These are phyloP conservation scores for Stygiomarasmius scandens DNA, from an alignment of 1,284 basidiomycete species.

Conservation along the genomic window DNA sequence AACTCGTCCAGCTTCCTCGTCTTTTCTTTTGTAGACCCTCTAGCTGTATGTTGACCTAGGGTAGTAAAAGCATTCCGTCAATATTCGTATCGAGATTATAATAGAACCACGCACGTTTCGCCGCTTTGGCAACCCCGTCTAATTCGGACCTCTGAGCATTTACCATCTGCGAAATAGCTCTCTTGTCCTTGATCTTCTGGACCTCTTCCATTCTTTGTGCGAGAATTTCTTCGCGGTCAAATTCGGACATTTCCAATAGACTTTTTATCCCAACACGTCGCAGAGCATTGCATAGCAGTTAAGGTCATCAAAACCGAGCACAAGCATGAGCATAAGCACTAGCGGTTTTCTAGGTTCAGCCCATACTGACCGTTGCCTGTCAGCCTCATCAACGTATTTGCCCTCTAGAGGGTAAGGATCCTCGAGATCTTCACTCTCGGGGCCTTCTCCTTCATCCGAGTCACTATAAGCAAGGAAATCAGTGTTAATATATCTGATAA, in stretches of 20 bases:
- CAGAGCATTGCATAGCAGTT: too few species aligned
- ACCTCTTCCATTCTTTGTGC: constrained; percentile 81
- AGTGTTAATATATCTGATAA: constrained; percentile 9
- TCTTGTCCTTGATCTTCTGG: constrained; percentile 75
- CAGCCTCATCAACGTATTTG: constrained; percentile 83
- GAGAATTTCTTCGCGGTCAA: constrained; percentile 87
- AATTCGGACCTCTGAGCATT: constrained; percentile 55
- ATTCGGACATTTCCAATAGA: constrained; percentile 78
- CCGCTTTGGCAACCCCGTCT: constrained; percentile 59
- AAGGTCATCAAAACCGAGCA: too few species aligned
- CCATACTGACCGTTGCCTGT: constrained; percentile 72
- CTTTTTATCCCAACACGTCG: constrained; percentile 40
- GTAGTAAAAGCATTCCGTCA: constrained; percentile 12
- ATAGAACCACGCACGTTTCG: constrained; percentile 61
- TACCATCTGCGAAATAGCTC: constrained; percentile 77
- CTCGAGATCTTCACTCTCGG: constrained; percentile 55
- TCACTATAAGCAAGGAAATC: constrained; percentile 31
- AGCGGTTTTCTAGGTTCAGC: constrained; percentile 4
- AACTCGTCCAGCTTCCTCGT: constrained; percentile 79
- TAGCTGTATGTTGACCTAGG: constrained; percentile 71
- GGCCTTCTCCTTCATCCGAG: constrained; percentile 49
- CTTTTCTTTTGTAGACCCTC: constrained; percentile 86
- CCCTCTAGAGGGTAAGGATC: constrained; percentile 91
- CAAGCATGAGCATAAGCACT: constrained; percentile 7
- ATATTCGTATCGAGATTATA: constrained; percentile 1